phyloP scores from a whole-genome alignment of 192 early-diverging fungal species.

The Allomyces arbusculus region DNA sequence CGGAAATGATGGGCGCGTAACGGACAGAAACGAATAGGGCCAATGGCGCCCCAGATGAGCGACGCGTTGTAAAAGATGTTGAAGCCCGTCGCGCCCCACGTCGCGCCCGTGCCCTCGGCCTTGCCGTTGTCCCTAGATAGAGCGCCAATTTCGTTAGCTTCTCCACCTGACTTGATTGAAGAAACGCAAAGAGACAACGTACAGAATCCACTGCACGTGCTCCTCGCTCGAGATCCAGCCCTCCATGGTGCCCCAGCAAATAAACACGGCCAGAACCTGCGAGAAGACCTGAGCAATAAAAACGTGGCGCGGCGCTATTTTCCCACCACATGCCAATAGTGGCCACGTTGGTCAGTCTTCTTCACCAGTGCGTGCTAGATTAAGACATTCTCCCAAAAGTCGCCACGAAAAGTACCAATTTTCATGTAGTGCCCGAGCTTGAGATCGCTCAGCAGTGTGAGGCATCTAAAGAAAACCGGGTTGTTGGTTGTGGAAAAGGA shows the following conservation, averaged over 20 bases:
- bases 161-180: too few relatives aligned
- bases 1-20: too few relatives aligned
- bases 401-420: constrained; percentile 13
- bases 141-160: too few relatives aligned
- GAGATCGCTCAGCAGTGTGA: constrained; percentile 48
- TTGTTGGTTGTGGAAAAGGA: too few relatives aligned
- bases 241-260: constrained; percentile 19
- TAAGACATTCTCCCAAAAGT: too few relatives aligned
- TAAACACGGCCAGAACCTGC: constrained; percentile 32
- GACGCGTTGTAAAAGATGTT: constrained; percentile 43
- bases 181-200: too few relatives aligned
- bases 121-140: background rate
- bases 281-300: constrained; percentile 33
- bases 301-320: constrained; percentile 27
- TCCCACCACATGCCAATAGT: too few relatives aligned
- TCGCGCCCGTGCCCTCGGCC: background rate
- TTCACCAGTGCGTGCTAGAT: too few relatives aligned
- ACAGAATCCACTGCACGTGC: background rate
- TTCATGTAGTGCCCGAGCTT: constrained; percentile 66
- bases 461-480: background rate
- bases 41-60: constrained; percentile 58
- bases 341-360: too few relatives aligned
- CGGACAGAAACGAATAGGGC: constrained; percentile 31
- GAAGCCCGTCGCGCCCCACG: background rate
- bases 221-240: background rate